Evolutionary conservation across 805 yeast species (phyloP).

Genomic region (Starmerella asiatica): DNA sequence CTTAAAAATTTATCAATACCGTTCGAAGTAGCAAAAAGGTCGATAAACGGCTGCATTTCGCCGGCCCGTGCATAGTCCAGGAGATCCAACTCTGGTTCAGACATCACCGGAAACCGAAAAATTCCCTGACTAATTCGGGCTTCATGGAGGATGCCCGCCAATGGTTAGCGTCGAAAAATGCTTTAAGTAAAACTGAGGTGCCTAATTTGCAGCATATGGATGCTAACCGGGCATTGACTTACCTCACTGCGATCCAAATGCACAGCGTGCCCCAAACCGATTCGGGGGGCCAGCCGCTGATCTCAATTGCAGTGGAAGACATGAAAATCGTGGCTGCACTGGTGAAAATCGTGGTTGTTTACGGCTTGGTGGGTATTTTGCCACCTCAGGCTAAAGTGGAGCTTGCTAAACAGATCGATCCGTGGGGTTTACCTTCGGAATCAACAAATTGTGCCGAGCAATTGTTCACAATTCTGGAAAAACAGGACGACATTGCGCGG

Average conservation of each 20-base stretch:
- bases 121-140: not conserved
- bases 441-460: not conserved
- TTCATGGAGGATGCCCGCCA: not conserved
- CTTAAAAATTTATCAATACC: constrained; percentile 29
- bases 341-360: constrained; percentile 49
- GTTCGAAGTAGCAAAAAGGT: constrained; percentile 41
- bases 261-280: not conserved
- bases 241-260: constrained; percentile 1
- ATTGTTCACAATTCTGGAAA: constrained; percentile 3
- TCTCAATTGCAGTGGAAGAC: constrained; percentile 67
- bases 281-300: constrained; percentile 14
- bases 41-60: constrained; percentile 61
- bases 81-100: constrained; percentile 24
- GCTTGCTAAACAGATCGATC: constrained; percentile 1
- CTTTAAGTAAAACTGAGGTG: constrained; percentile 2
- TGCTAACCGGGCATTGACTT: not conserved
- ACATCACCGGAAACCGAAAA: not conserved
- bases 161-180: constrained; percentile 8
- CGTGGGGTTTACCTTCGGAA: constrained; percentile 7
- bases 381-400: constrained; percentile 1
- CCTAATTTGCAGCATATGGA: constrained; percentile 2
- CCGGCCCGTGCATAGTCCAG: constrained; percentile 72
- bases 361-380: constrained; percentile 57
- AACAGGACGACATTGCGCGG: constrained; percentile 28
- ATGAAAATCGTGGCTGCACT: constrained; percentile 59